Percentiles rank a stretch among this genome's conserved stretches.
phyloP scores from a whole-genome alignment of 306 rosid species.

The Hippophae tibetana region DNA sequence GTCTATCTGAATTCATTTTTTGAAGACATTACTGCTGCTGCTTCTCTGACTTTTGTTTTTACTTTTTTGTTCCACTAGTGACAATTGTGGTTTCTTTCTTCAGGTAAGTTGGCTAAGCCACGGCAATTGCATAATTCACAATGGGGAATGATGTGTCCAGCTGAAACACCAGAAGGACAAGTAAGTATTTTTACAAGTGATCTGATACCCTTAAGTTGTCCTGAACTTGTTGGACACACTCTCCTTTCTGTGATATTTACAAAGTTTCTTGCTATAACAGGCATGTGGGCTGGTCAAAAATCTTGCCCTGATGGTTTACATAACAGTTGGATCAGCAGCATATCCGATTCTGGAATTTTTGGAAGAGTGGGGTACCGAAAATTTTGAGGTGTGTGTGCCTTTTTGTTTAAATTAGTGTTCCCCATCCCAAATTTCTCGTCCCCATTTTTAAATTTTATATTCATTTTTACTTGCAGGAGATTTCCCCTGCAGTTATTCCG shows the following conservation, averaged over 20 bases:
- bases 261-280: constrained; percentile 35
- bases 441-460: constrained; percentile 8
- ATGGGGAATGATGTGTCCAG: constrained; percentile 99
- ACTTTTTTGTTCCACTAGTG: constrained; percentile 7
- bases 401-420: constrained; percentile 8
- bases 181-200: constrained; percentile 27
- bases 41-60: background rate
- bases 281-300: constrained; percentile 98
- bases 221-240: background rate
- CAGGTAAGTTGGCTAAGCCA: constrained; percentile 96
- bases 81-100: constrained; percentile 11
- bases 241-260: constrained; percentile 15
- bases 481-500: constrained; percentile 97
- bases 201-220: too few species aligned
- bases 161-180: constrained; percentile 99
- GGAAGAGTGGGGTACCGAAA: constrained; percentile 99
- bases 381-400: constrained; percentile 62
- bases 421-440: constrained; percentile 12
- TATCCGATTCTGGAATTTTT: constrained; percentile 93
- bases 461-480: constrained; percentile 45
- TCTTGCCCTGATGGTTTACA: constrained; percentile 96
- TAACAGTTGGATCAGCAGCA: constrained; percentile 97
- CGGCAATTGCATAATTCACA: constrained; percentile 94
- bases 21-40: background rate
- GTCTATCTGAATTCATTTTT: background rate